Evolutionary conservation across 192 early-diverging fungal genomes (phyloP), one percentile per base, ranked within the genome.

Genomic region (Rhizophagus prolifer): DNA sequence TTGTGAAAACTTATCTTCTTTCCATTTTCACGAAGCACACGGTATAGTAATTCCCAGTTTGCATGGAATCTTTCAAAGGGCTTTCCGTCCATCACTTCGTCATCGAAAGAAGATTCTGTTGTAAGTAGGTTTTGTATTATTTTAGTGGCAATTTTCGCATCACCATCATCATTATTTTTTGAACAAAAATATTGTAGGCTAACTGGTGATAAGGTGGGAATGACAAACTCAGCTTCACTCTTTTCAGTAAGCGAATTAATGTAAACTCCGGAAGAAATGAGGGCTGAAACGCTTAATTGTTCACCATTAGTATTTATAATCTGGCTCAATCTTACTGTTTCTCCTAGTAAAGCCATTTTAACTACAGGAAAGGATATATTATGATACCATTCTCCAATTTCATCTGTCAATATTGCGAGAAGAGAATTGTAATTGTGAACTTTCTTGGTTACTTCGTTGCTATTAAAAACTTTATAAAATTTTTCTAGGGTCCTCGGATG

Each of bases 221-320:
- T 44, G 6, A 68, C 66, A 68, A 7, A 7, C 1, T 14, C 0
- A 9, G 36, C 13, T 44, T 68, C 66, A 23, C 0, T 68, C 8
- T 68, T 44, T 30, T 68, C 38, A 68, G 66, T 68, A 68, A 68
- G 66, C n/a, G 41, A 68, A 68, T 68, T 68, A 68, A 68, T 44
- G 13, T 68, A 68, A 44, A 25, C 14, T 44, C 66, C n/a, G 16
- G 38, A 68, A 41, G 66, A 68, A 68, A 68, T 44, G 23, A 68
- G 66, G 4, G 2, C 66, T 68, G 25, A 30, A 23, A 68, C 3
- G 13, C 25, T 68, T 23, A n/a, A 68, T 44, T 23, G 6, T 68
- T 16, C 38, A 23, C 31, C 31, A 34, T 34, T 44, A 68, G 38
- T 68, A 30, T 68, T 28, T 68, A 68, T 68, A 12, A 14, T 36